Evolutionary conservation across 2,329 filamentous ascomycete genomes (phyloP), one percentile per base, ranked within the genome.

Genomic region (Cordyceps farinosa): DNA sequence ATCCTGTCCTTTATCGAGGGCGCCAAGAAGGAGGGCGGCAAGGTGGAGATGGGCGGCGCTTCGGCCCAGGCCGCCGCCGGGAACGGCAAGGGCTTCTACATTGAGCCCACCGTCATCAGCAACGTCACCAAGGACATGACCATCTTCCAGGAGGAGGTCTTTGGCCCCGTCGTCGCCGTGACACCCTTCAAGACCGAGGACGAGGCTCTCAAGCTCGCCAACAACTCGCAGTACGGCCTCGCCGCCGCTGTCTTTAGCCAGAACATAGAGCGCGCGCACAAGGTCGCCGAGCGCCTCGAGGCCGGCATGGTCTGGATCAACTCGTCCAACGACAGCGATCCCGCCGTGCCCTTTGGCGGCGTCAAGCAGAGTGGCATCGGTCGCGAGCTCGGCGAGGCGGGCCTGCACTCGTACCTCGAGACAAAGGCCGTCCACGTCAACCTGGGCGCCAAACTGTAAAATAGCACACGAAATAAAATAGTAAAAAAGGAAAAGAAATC

Each of bases 11-110:
- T 89, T 72, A 86, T 93, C 51, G 84, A 91, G 62, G 71, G 81
- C 6, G 90, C 89, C 22, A 90, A 90, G 70, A 80, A 80, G 4
- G 87, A 90, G 70, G 90, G 90, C n/a, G 88, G 89, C 0, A 89
- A 80, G 6, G 79, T 92, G 1, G 78, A 83, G 27, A 75, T 82
- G 2, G 90, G 90, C 15, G 90, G 89, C 11, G 87, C 86, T 29
- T 72, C 75, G 1, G 73, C 74, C 48, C 68, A 69, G 0, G 70
- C 70, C 57, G 67, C 69, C 38, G 67, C 73, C 27, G 69, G 74
- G 1, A 66, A 73, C 8, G 78, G 77, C 29, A 79, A 77, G 68
- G 79, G 79, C 1, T 81, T 72, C 71, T 81, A 80, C 65, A 75
- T 81, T 52, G 73, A 79, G 67, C 79, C 79, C 1, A 81, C 79